Evolutionary conservation across 345 rosid genomes (phyloP).

Genomic region (thale cress (Arabidopsis thaliana)): TAIR10.1 NC_003074.8:17681501-17682000

Average conservation of each 20-base stretch:
- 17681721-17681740: background rate
- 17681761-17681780: conserved; percentile 30
- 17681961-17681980: too few species aligned
- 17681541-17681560: conserved; percentile 23
- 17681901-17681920: too few species aligned
- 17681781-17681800: background rate
- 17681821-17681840: too few species aligned
- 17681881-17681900: too few species aligned
- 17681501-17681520: background rate
- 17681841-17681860: background rate
- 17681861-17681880: too few species aligned
- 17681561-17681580: conserved; percentile 3
- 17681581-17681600: conserved; percentile 9
- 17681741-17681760: background rate
- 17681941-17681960: too few species aligned
- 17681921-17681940: too few species aligned
- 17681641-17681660: conserved; percentile 35
- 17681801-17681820: background rate
- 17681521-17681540: conserved; percentile 28
- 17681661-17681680: conserved; percentile 32
- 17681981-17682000: too few species aligned
- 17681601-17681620: conserved; percentile 50
- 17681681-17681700: conserved; percentile 22
- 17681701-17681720: conserved; percentile 12
- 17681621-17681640: conserved; percentile 48